Evolutionary conservation across 768 basidiomycete genomes (phyloP), one percentile per base, ranked within the genome.

Genomic region (Russula virescens): DNA sequence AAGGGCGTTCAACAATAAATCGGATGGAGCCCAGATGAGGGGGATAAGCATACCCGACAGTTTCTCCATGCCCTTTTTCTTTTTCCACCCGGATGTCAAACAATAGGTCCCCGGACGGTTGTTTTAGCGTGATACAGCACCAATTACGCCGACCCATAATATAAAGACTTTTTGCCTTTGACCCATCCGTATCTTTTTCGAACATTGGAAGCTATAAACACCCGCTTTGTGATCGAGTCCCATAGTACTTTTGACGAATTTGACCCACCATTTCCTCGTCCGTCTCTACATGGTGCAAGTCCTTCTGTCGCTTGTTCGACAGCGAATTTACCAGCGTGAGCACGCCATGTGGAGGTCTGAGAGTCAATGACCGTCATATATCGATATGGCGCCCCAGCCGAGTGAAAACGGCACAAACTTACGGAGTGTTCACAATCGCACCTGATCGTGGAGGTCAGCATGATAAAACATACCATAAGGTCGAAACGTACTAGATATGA

Each of bases 361-460:
- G 5, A 38, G 45, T 38, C 35, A 9, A 23, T 35, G 34, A 9
- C 43, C n/a, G 47, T 35, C 55, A 55, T 26, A 62, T n/a, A 35
- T 21, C 8, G 31, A 40, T 34, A 59, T 45, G 40, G 45, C 49
- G 26, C 21, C 14, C 5, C 46, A 2, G 13, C 14, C 14, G 11
- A 16, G 14, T 11, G 19, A 31, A 6, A 63, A 43, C 13, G 38
- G 13, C 38, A 10, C 13, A 77, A 31, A 78, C 89, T 71, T 70
- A 88, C 88, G 96, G 94, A 7, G 96, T 97, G 71, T 97, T 96
- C 51, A 99, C 96, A 66, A 99, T 98, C 16, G 96, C 96, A 69
- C 85, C 85, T 86, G 56, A 47, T 65, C 45, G 23, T 67, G 42
- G 21, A 28, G 25, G 62, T 64, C 35, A 58, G 34, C 40, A 60